Evolutionary conservation across 148 eudicot species (phyloP).

Genomic region (Chenopodium formosanum): DNA sequence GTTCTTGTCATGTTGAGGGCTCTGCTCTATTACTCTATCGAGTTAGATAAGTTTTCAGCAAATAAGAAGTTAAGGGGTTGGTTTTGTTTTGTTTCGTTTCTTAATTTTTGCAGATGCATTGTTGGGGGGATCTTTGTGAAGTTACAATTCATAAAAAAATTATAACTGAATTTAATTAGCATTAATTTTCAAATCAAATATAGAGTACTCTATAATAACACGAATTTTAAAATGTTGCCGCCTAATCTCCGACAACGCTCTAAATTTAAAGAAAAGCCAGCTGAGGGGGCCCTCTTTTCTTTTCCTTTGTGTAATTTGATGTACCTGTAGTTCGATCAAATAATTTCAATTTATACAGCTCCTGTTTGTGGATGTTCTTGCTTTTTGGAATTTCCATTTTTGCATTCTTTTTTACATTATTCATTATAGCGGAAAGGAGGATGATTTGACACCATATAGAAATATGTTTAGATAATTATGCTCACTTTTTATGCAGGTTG

Average conservation of each 20-base stretch:
- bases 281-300: too few relatives aligned
- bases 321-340: not conserved
- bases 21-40: not conserved
- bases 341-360: not conserved
- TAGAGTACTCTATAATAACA: too few relatives aligned
- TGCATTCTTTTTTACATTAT: not conserved
- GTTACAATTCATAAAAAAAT: too few relatives aligned
- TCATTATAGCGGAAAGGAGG: not conserved
- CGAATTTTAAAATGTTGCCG: too few relatives aligned
- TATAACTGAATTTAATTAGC: too few relatives aligned
- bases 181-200: too few relatives aligned
- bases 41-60: not conserved
- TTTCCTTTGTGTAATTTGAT: not conserved
- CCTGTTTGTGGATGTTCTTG: not conserved
- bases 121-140: too few relatives aligned
- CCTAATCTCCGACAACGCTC: too few relatives aligned
- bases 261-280: too few relatives aligned
- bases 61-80: not conserved
- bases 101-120: too few relatives aligned
- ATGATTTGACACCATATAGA: not conserved
- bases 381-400: not conserved
- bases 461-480: not conserved
- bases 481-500: constrained; percentile 53
- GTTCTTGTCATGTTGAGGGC: not conserved
- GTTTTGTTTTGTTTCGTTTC: not conserved